Evolutionary conservation across 345 rosid species (phyloP), one percentile per base, ranked within the genome.

Genomic region (Salix dunnii): DNA sequence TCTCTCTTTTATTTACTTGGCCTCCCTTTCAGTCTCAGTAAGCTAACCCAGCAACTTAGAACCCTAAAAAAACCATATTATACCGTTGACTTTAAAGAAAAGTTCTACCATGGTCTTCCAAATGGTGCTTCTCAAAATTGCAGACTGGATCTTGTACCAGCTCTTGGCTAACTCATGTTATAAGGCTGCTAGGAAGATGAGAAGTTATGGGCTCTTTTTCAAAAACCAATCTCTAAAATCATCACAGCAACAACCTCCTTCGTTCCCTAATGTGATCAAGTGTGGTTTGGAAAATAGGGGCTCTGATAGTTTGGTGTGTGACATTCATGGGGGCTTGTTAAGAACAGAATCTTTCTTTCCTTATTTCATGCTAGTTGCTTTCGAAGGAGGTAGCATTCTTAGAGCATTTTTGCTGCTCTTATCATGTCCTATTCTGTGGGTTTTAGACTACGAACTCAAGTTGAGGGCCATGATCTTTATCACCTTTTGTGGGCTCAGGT

Each of bases 331-430:
- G 6, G 88, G 85, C 46, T 64, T 96, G 62, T 81, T 96, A 33
- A 82, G 88, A 72, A 81, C 93, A 63, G 72, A 77, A 5, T 82
- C 92, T 21, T 86, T 91, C 72, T 96, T 96, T 75, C 99, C 99
- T 80, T 96, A 85, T 77, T 96, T 96, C 88, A 96, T 96, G 98
- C 94, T 96, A 0, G 85, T 93, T 10, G 96, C 98, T 36, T 96
- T 96, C 21, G 99, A 96, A 84, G 96, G 92, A 46, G 99, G 99
- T 8, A 81, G 91, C 78, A 83, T 95, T 72, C 36, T 96, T 2
- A 88, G 98, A 81, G 93, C 98, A 1, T 77, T 88, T 64, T 13
- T 87, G 10, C 72, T 96, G 79, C 69, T 96, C 67, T 40, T 90
- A 21, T 88, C 91, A 10, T 89, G 82, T 71, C 89, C 94, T 4